Evolutionary conservation across 1,284 basidiomycete genomes (phyloP).

Genomic region (Grifola frondosa): DNA sequence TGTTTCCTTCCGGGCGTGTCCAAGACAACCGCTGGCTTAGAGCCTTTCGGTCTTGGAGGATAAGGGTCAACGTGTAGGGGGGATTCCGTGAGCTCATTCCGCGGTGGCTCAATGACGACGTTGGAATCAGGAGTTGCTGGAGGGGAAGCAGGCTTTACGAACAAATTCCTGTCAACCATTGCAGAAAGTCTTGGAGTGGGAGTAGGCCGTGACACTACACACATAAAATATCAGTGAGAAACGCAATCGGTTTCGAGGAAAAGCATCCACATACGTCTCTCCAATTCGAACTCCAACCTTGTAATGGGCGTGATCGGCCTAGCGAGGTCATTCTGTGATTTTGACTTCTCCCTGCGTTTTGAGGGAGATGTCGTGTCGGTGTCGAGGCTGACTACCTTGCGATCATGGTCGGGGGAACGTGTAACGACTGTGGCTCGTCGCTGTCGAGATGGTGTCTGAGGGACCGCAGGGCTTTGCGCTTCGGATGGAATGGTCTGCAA

Average conservation of each 20-base stretch:
- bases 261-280: constrained; percentile 45
- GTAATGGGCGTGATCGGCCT: constrained; percentile 66
- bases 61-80: constrained; percentile 65
- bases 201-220: constrained; percentile 34
- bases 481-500: constrained; percentile 31
- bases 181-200: constrained; percentile 57
- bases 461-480: constrained; percentile 20
- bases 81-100: constrained; percentile 54
- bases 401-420: constrained; percentile 48
- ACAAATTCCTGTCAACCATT: constrained; percentile 63
- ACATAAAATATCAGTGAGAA: not conserved
- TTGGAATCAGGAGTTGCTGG: constrained; percentile 12
- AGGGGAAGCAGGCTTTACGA: constrained; percentile 47
- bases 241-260: constrained; percentile 1
- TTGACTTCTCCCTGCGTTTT: constrained; percentile 63
- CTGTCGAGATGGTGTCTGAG: constrained; percentile 36
- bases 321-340: constrained; percentile 61
- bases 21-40: constrained; percentile 37
- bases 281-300: constrained; percentile 60
- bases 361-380: constrained; percentile 48
- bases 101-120: constrained; percentile 10
- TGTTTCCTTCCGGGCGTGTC: constrained; percentile 54
- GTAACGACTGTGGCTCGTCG: constrained; percentile 68
- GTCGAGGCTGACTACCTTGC: constrained; percentile 30
- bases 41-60: constrained; percentile 38